Evolutionary conservation across 2,329 filamentous ascomycete genomes (phyloP), one percentile per base, ranked within the genome.

Genomic region (Fusarium ramigenum): DNA sequence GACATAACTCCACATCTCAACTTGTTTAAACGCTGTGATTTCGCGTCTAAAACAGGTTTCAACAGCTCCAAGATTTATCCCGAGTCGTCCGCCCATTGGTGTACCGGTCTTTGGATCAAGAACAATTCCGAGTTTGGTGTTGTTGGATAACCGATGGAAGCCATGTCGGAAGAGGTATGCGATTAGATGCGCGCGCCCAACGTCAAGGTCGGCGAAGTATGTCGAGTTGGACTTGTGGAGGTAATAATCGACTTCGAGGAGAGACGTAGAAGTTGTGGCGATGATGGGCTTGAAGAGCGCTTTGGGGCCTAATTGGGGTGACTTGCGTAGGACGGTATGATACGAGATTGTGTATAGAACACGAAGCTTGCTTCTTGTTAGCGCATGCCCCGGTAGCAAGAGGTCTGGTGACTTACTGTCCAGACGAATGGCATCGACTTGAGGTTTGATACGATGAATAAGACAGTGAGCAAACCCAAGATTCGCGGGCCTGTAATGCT

Each of bases 141-240:
- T 60, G 2, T 34, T 34, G 16, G 43, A 52, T 9, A 60, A 6
- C 2, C 25, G 34, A 12, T 40, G 23, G 9, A 68, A 53, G 11
- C 53, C 65, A 19, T 9, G 47, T 1, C 18, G 36, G 7, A 68
- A 47, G 0, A 68, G 47, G 16, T 60, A 44, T 5, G 56, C 32
- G 4, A 65, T 47, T 3, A 65, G 7, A n/a, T 60, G 65, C 21
- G 53, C 36, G 0, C 65, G 61, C 0, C 25, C 58, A 7, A 65
- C 54, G n/a, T 65, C 65, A 16, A 68, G 28, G 9, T 68, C 65
- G 15, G 65, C 53, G 25, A 68, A 68, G 4, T 60, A 68, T 16
- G 54, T 65, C 15, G 44, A 36, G 15, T 65, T 68, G 14, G 65
- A 68, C 30, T 68, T 65, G 61, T 68, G 65, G 1, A 68, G 28